These are phyloP conservation scores for Plasmodium gallinaceum DNA, from an alignment of 169 alveolate species.

Conservation along the genomic window DNA sequence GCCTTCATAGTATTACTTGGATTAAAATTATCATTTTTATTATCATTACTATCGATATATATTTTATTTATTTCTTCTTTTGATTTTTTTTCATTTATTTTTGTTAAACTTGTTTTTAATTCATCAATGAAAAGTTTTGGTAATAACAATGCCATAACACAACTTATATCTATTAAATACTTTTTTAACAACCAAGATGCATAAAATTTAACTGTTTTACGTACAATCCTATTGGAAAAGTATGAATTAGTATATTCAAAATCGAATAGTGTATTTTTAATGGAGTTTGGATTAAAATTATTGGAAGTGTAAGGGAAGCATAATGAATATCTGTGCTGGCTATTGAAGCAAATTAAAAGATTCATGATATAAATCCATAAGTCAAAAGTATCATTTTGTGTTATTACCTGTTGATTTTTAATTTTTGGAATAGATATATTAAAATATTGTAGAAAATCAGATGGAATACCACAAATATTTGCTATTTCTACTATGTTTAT, in stretches of 20 bases:
- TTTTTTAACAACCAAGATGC: slow-evolving; percentile 83
- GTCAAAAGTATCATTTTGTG: slow-evolving; percentile 78
- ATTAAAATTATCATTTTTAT: background rate
- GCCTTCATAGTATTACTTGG: background rate
- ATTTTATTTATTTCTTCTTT: slow-evolving; percentile 5
- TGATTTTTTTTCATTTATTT: slow-evolving; percentile 7
- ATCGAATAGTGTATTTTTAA: slow-evolving; percentile 78
- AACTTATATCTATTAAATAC: slow-evolving; percentile 81
- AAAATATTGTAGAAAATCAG: slow-evolving; percentile 49
- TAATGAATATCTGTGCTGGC: slow-evolving; percentile 63
- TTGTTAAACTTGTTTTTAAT: slow-evolving; percentile 39
- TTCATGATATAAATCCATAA: slow-evolving; percentile 81
- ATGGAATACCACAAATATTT: slow-evolving; percentile 51
- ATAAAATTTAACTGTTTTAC: slow-evolving; percentile 73
- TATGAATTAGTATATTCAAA: slow-evolving; percentile 80
- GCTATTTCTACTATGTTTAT: slow-evolving; percentile 42
- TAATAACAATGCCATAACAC: slow-evolving; percentile 81
- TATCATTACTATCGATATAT: background rate
- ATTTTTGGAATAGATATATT: slow-evolving; percentile 58
- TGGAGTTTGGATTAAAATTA: slow-evolving; percentile 39
- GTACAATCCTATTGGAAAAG: slow-evolving; percentile 75
- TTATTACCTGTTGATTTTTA: slow-evolving; percentile 79
- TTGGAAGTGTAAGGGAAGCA: slow-evolving; percentile 51
- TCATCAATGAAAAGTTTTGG: slow-evolving; percentile 81
- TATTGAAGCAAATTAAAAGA: slow-evolving; percentile 59